Evolutionary conservation across 345 rosid genomes (phyloP), one percentile per base, ranked within the genome.

Genomic region (Brassica juncea): DNA sequence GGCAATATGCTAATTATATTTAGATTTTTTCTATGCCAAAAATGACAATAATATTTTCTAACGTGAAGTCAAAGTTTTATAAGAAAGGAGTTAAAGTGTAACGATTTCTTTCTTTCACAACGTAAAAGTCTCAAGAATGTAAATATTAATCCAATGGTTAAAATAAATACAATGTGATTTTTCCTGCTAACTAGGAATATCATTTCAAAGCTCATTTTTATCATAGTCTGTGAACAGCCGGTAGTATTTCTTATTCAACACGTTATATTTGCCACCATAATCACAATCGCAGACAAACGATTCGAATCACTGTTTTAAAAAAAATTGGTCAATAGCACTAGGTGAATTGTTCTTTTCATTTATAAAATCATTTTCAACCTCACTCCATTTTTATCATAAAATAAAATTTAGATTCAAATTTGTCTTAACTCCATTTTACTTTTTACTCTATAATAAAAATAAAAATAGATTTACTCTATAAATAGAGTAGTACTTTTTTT

Each of bases 41-140:
- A 5, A 61, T 61, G 66, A 28, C 4, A 57, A 57, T 19, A 19
- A 57, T 55, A 58, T 28, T 28, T 27, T 27, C 64, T 15, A 19
- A 47, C 70, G 30, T 63, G 52, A 64, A 49, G 52, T 47, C 28
- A 63, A 12, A 31, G 62, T 63, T 25, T 31, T 15, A 2, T 44
- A 61, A 44, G 30, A 28, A 16, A 10, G 54, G n/a, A 35, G 19
- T 35, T 25, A 47, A 31, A 47, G 14, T 63, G 32, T 31, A 58
- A 21, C 8, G 66, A 44, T 57, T 71, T 58, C 31, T 55, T 34
- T 23, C 34, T 71, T 71, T 71, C 35, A 58, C 35, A 34, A 14
- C 23, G 55, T 71, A 8, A 23, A 59, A 57, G 3, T 32, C 9
- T 57, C 19, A 34, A 2, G 54, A 35, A 59, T 71, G 8, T n/a